Evolutionary conservation across 164 flowering plant genomes (phyloP), one percentile per base, ranked within the genome.

Genomic region (Cinnamomum micranthum): DNA sequence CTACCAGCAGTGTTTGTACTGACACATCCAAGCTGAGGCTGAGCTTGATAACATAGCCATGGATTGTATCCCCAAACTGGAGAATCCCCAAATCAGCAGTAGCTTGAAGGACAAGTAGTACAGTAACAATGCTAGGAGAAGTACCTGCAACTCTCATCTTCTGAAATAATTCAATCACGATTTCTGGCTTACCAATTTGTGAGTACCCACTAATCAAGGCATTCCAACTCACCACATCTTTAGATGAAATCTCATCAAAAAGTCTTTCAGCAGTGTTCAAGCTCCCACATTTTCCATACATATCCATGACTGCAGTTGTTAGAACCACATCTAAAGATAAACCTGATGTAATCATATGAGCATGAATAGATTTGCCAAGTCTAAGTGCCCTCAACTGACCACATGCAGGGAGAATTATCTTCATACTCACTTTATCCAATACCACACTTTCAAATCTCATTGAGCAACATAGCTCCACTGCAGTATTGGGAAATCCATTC

Each of bases 261-360:
- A 74, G 68, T 47, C 50, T 59, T 70, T 64, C 69, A 1, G 80
- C 76, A 2, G 11, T 59, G 25, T 81, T 76, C 23, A 86, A 65
- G 62, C 41, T 65, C 69, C 82, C 71, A 76, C 88, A 84, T 71
- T 83, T 84, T n/a, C 86, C 82, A 80, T 85, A 85, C 90, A 89
- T 87, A 67, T 82, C 81, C 62, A 84, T 33, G 11, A 71, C 19
- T 6, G 80, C 72, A 24, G 80, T 71, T 22, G 25, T 63, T 24
- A 77, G 50, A 19, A 19, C 63, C 12, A 20, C 13, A 47, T 77
- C 76, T 22, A 50, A 17, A 62, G 65, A 69, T 20, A 63, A 70
- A 52, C 76, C 76, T 22, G 70, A 70, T 3, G 73, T 60, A 11
- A 73, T 65, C 2, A 64, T 20, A 64, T 74, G 35, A 17, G 79